Base-by-base conservation (phyloP, 148 eudicot species). In the Cornus controversa region DNA sequence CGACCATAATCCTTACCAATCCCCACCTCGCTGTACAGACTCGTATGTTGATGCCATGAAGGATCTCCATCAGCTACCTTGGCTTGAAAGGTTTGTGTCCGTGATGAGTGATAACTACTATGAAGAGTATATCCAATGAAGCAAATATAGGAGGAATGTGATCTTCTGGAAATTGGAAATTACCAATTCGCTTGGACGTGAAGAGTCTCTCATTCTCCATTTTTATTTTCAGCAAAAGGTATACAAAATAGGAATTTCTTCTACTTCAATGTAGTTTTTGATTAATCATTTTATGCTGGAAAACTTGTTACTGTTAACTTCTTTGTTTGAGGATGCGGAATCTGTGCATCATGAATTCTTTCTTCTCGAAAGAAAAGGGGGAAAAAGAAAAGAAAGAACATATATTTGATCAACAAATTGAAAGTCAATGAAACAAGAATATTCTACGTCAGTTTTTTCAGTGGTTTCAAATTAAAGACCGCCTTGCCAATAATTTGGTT, bases 41-140 rank as follows among this genome's bases (percentile, higher is more conserved):
- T 87, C 96, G 13, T 93, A 91, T 45, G 82, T 79, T 2, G 98
- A 93, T 83, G 79, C 93, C 68, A 88, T 93, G 96, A 93, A 93
- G 81, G 98, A 93, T 79, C 86, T 93, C 78, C 92, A 86, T 84
- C 98, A 93, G 85, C 96, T 93, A 72, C 98, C 98, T 73, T 93
- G 96, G 98, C 92, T 93, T 9, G 98, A 93, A 80, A 87, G 98
- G 80, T 93, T 93, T 69, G 98, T 93, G 26, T 93, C 96, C 0
- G 96, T 93, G 42, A 93, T 93, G 54, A 90, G 92, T 60, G 96
- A 93, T 77, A 86, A 86, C 77, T 91, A 91, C 79, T 90, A 88
- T 65, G 94, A 93, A 2, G 94, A 93, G 62, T 90, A 88, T 76
- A 84, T 80, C 69, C 90, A 87, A 24, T 91, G 87, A 89, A 73